These are phyloP conservation scores for Quercus cerris DNA, from an alignment of 306 rosid species.

Conservation along the genomic window DNA sequence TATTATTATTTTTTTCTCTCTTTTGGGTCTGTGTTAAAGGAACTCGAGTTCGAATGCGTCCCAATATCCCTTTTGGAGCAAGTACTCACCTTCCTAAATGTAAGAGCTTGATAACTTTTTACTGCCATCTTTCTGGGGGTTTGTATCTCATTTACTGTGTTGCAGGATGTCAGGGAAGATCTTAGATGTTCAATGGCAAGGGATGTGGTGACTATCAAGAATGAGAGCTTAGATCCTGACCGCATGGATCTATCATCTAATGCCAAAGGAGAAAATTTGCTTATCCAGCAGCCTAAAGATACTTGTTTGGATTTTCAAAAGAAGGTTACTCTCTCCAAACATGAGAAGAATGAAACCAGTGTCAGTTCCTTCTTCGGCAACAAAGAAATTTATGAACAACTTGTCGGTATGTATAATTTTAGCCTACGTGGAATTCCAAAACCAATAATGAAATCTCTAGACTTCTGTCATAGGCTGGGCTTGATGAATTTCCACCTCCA, in stretches of 20 bases:
- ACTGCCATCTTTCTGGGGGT: conserved; percentile 16
- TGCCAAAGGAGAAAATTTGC: conserved; percentile 33
- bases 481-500: no score
- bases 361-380: conserved; percentile 39
- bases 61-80: conserved; percentile 87
- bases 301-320: conserved; percentile 84
- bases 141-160: conserved; percentile 3
- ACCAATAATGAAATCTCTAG: no score
- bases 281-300: conserved; percentile 30
- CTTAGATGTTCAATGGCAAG: conserved; percentile 86
- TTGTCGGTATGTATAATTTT: conserved; percentile 50
- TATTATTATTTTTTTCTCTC: background rate
- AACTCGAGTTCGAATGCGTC: conserved; percentile 83
- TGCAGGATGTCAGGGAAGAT: conserved; percentile 83
- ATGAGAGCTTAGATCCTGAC: conserved; percentile 64
- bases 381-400: conserved; percentile 52
- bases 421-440: no score
- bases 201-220: conserved; percentile 67
- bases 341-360: conserved; percentile 45
- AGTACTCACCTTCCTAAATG: conserved; percentile 72
- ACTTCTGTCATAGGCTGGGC: no score
- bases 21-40: conserved; percentile 38
- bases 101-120: conserved; percentile 41
- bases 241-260: conserved; percentile 18
- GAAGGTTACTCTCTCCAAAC: conserved; percentile 69